A percentile compares a stretch with the other conserved stretches of the same genome.
These are phyloP conservation scores for Chlorophyllum brunneum DNA, from an alignment of 768 basidiomycete species.

Conservation along the genomic window DNA sequence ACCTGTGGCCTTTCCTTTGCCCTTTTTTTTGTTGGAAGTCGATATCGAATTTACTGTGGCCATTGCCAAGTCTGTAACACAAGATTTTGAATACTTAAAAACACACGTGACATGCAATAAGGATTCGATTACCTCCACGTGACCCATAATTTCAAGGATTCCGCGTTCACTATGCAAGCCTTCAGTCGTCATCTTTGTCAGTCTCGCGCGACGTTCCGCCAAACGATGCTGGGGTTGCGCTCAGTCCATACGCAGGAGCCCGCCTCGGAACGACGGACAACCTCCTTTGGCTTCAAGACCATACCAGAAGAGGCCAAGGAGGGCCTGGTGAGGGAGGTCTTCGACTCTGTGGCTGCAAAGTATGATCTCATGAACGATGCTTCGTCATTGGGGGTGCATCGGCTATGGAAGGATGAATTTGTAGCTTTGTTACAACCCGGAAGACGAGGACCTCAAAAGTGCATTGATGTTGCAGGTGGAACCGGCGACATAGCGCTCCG, in stretches of 20 bases:
- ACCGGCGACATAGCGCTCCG: slow-evolving; percentile 97
- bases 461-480: slow-evolving; percentile 96
- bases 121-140: too few relatives aligned
- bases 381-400: slow-evolving; percentile 94
- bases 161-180: slow-evolving; percentile 21
- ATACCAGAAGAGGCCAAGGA: slow-evolving; percentile 88
- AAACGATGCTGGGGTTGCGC: slow-evolving; percentile 20
- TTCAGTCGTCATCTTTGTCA: slow-evolving; percentile 19
- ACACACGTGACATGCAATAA: background rate
- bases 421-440: slow-evolving; percentile 76
- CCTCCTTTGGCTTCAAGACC: slow-evolving; percentile 92
- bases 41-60: slow-evolving; percentile 19
- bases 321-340: slow-evolving; percentile 85
- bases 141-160: slow-evolving; percentile 7
- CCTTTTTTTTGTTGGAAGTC: slow-evolving; percentile 28
- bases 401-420: slow-evolving; percentile 95
- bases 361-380: slow-evolving; percentile 99
- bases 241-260: slow-evolving; percentile 12
- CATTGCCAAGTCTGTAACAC: background rate
- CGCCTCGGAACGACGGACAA: slow-evolving; percentile 36
- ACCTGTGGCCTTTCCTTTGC: slow-evolving; percentile 43
- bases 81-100: background rate
- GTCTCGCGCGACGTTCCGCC: slow-evolving; percentile 15
- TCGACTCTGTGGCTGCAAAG: slow-evolving; percentile 90
- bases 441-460: slow-evolving; percentile 66